These are phyloP conservation scores for Chytriomyces confervae DNA, from an alignment of 192 early-diverging fungal genomes.

Conservation along the genomic window DNA sequence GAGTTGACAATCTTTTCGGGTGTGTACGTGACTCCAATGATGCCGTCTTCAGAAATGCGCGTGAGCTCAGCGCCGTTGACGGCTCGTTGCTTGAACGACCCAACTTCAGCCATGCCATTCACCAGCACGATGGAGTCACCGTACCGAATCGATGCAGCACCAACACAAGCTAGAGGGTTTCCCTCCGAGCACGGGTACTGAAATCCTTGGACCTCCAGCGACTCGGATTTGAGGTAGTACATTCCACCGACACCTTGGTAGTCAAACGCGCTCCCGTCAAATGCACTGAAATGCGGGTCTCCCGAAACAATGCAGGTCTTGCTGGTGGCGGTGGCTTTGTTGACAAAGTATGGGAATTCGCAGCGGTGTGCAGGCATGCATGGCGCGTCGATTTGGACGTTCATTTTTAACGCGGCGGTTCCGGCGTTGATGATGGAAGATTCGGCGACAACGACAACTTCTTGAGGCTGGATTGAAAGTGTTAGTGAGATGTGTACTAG, in stretches of 20 bases:
- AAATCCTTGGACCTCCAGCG: not conserved
- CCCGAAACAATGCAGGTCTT: not conserved
- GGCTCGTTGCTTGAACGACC: not conserved
- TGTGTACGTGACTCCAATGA: not conserved
- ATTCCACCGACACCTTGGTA: conserved; percentile 13
- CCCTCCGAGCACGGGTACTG: not conserved
- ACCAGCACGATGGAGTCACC: conserved; percentile 2
- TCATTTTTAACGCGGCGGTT: not conserved
- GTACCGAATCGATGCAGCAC: conserved; percentile 1
- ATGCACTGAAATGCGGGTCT: not conserved
- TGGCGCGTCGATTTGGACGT: not conserved
- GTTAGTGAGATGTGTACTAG: too few relatives aligned
- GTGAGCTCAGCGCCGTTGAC: not conserved
- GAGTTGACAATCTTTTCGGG: not conserved
- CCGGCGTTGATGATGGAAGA: not conserved
- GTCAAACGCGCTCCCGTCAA: not conserved
- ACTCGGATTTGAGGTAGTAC: conserved; percentile 13
- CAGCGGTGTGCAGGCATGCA: not conserved
- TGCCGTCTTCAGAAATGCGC: too few relatives aligned
- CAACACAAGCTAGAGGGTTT: not conserved
- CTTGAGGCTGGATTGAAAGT: not conserved
- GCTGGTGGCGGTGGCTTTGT: not conserved
- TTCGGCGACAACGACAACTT: conserved; percentile 8
- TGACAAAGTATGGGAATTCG: not conserved
- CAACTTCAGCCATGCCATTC: not conserved